Evolutionary conservation across 2,329 filamentous ascomycete species (phyloP), one percentile per base, ranked within the genome.

Genomic region (Alternaria hordeiaustralica): DNA sequence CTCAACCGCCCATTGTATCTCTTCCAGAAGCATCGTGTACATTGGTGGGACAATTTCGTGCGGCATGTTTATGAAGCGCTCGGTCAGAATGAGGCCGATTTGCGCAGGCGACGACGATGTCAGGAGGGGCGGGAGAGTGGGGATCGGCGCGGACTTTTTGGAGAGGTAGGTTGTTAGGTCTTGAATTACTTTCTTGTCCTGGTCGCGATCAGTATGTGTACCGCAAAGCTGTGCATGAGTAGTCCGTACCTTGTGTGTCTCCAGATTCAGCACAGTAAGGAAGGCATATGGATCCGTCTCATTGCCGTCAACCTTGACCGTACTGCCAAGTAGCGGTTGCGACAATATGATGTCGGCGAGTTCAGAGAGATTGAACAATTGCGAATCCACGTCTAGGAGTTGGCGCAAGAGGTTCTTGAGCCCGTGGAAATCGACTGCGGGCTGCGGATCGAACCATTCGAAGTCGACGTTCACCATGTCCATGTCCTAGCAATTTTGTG

Each of bases 41-140:
- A 98, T 92, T 5, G 96, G 95, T 28, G 96, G 95, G 13, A 94
- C 89, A 67, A 97, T 90, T 81, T 98, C 93, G 15, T 92, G 86
- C n/a, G 96, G 96, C 85, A 97, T 94, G 83, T 99, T 99, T 84
- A 99, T 94, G 73, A 98, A 85, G 21, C 95, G 89, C 81, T 99
- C 96, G 3, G 93, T 92, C n/a, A 99, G 85, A 26, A 99, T 87
- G 15, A 99, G 84, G 4, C 94, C 96, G 60, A 97, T 87, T 59
- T 93, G 89, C 0, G 80, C 71, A 45, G 75, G 50, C 0, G 79
- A 75, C 3, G 74, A 67, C 15, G 76, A 63, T 6, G 74, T 61
- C 15, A 86, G 78, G 8, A 84, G 74, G 12, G 72, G 55, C 11
- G 75, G 56, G 1, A 85, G 74, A 12, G 71, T 77, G 8, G 87